These are phyloP conservation scores for Boletus reticulatus DNA, from an alignment of 768 basidiomycete species.

Conservation along the genomic window DNA sequence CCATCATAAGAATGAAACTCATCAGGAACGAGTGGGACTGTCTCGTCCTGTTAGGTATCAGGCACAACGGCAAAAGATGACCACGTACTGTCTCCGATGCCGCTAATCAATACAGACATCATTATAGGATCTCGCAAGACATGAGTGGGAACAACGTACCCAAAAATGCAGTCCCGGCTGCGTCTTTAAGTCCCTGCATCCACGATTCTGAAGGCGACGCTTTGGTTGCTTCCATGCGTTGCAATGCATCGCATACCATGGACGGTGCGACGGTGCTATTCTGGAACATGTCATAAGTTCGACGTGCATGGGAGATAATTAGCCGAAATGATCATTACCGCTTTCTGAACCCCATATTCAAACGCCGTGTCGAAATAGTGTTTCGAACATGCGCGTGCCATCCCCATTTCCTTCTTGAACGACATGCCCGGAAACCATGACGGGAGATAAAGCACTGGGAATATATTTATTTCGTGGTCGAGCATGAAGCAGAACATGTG, in stretches of 20 bases:
- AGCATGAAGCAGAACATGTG: not conserved
- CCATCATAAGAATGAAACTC: not conserved
- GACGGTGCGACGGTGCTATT: not conserved
- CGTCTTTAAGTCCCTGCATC: not conserved
- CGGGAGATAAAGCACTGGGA: not conserved
- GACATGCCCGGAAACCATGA: not conserved
- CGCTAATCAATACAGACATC: not conserved
- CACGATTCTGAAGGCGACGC: not conserved
- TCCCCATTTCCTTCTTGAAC: not conserved
- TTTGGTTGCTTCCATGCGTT: not conserved
- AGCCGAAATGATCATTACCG: not conserved
- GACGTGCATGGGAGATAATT: no score
- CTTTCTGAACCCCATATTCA: not conserved
- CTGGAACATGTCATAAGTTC: not conserved
- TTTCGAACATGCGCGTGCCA: not conserved
- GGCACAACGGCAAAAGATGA: fast-evolving
- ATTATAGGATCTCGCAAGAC: not conserved
- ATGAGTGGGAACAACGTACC: not conserved
- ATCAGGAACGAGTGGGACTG: not conserved
- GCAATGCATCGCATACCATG: not conserved
- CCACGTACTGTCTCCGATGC: not conserved
- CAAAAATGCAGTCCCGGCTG: not conserved
- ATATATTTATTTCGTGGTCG: not conserved
- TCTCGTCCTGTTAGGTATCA: not conserved
- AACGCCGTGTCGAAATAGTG: not conserved